These are phyloP conservation scores for Lentinula detonsa DNA, from an alignment of 768 basidiomycete genomes.

Conservation along the genomic window DNA sequence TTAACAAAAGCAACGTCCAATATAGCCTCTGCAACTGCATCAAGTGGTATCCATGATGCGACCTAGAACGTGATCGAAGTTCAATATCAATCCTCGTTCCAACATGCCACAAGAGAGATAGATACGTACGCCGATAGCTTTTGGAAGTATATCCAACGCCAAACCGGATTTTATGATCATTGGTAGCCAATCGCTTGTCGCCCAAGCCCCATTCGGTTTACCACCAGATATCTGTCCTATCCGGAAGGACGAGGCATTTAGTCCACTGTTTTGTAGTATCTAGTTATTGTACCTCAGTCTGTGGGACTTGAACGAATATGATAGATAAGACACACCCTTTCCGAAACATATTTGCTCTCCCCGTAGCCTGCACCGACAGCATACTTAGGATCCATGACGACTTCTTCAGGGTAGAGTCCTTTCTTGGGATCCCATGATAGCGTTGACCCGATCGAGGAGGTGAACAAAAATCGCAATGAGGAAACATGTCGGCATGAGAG, in stretches of 20 bases:
- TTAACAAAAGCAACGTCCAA: constrained; percentile 17
- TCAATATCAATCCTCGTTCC: constrained; percentile 34
- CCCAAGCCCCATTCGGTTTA: constrained; percentile 33
- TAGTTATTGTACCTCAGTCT: background rate
- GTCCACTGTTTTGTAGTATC: constrained; percentile 25
- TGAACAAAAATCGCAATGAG: constrained; percentile 22
- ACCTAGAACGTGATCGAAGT: constrained; percentile 15
- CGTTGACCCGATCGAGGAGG: constrained; percentile 20
- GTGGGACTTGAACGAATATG: no score
- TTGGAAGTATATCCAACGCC: constrained; percentile 20
- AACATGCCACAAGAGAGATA: constrained; percentile 19
- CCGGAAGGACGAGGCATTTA: constrained; percentile 24
- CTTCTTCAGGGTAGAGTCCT: constrained; percentile 17
- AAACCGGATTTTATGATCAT: constrained; percentile 31
- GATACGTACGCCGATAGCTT: constrained; percentile 23
- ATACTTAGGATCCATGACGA: constrained; percentile 5
- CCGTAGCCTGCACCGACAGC: constrained; percentile 10
- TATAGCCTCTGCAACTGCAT: constrained; percentile 27
- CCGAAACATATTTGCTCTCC: constrained; percentile 16
- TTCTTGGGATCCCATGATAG: constrained; percentile 18
- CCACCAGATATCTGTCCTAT: constrained; percentile 43
- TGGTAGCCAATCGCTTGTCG: constrained; percentile 42
- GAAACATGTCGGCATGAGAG: background rate
- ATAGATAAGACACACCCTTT: constrained; percentile 8
- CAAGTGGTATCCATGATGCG: constrained; percentile 38